A percentile compares a stretch with the other conserved stretches of the same genome.
These are phyloP conservation scores for Aspergillus conjunctus DNA, from an alignment of 495 filamentous ascomycete species.

Conservation along the genomic window DNA sequence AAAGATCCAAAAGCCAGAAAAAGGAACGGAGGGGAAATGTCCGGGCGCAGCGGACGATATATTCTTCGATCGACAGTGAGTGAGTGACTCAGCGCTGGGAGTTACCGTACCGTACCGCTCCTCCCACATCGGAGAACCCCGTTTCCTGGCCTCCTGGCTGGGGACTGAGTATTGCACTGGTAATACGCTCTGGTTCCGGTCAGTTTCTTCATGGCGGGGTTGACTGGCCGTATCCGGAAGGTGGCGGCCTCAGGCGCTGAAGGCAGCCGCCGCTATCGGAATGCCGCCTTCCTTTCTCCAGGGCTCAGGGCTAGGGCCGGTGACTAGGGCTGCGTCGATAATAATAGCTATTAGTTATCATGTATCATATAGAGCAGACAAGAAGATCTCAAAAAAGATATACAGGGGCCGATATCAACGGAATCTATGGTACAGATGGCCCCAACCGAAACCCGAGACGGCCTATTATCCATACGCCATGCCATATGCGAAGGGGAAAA, in stretches of 20 bases:
- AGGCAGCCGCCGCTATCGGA: conserved; percentile 23
- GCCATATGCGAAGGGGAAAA: conserved; percentile 15
- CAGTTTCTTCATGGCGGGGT: conserved; percentile 21
- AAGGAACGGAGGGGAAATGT: conserved; percentile 30
- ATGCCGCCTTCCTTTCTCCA: conserved; percentile 23
- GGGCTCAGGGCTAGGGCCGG: conserved; percentile 14
- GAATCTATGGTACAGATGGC: background rate
- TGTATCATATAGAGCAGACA: background rate
- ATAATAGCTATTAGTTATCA: background rate
- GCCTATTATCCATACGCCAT: conserved; percentile 7
- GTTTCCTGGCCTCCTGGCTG: background rate
- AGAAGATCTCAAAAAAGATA: no score
- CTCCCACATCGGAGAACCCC: background rate
- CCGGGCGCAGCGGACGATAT: conserved; percentile 24
- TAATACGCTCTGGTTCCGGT: conserved; percentile 14
- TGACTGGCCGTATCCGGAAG: conserved; percentile 21
- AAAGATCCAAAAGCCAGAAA: conserved; percentile 35
- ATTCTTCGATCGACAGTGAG: conserved; percentile 1
- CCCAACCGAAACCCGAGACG: background rate
- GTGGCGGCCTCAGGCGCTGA: conserved; percentile 22
- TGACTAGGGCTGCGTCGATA: conserved; percentile 7
- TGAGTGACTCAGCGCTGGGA: conserved; percentile 22
- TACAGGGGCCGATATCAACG: conserved; percentile 2
- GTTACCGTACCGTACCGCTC: conserved; percentile 6
- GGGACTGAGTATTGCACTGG: background rate